phyloP scores from a whole-genome alignment of 1,139 yeast genomes.

The Pichia sorboxylosa region DNA sequence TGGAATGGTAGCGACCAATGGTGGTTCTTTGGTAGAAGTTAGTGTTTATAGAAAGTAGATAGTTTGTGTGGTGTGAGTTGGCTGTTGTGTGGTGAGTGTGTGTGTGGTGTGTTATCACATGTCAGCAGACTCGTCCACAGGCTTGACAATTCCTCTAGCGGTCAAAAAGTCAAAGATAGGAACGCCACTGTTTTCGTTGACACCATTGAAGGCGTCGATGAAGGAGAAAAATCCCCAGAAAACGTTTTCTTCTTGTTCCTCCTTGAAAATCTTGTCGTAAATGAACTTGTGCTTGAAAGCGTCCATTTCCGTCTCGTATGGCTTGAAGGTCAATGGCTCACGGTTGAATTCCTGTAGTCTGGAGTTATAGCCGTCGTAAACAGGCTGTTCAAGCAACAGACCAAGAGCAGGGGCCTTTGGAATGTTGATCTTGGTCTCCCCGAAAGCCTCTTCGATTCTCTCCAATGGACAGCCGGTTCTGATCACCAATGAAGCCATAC shows the following conservation, averaged over 20 bases:
- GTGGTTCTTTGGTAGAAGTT: too few relatives aligned
- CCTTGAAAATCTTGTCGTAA: constrained; percentile 83
- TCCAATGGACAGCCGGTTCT: constrained; percentile 76
- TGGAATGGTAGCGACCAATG: too few relatives aligned
- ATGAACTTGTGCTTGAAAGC: constrained; percentile 79
- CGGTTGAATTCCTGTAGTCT: constrained; percentile 70
- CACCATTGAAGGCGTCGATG: constrained; percentile 61
- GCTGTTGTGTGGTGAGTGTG: too few relatives aligned
- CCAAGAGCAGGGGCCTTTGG: constrained; percentile 99
- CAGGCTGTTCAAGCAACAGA: constrained; percentile 78
- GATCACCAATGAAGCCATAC: constrained; percentile 80
- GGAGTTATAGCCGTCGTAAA: constrained; percentile 74
- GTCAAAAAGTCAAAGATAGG: constrained; percentile 63
- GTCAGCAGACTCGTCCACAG: too few relatives aligned
- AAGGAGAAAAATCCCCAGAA: constrained; percentile 84
- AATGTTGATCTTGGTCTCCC: constrained; percentile 62
- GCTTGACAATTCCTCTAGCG: constrained; percentile 36
- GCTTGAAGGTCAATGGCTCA: constrained; percentile 59
- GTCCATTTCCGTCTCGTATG: constrained; percentile 60
- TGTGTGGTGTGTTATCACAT: too few relatives aligned
- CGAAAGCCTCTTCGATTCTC: constrained; percentile 72
- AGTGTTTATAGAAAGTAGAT: too few relatives aligned
- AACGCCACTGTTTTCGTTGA: constrained; percentile 21
- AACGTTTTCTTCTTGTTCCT: constrained; percentile 77
- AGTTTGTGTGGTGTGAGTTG: too few relatives aligned